Base-by-base conservation (phyloP, 371 early-diverging fungal genomes). In the Smittium mucronatum region DNA sequence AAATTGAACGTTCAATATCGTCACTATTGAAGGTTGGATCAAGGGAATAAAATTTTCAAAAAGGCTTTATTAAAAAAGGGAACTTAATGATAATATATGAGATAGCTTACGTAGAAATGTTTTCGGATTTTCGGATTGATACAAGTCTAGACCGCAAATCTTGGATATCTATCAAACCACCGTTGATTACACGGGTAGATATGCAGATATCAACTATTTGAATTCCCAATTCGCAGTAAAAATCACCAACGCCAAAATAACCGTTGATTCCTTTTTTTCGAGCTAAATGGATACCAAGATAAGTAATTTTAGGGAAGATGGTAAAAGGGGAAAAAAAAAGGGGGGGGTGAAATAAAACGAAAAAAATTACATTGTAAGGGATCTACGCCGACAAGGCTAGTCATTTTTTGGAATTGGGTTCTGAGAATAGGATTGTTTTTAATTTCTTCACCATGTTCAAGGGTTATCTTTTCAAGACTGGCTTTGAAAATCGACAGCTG, bases 201-300 rank as follows among this genome's bases (percentile, higher is more conserved):
- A 95, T 81, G 70, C 96, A 98, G 0, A 88, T 84, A 70, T 94
- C 94, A 32, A 91, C 88, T 58, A 94, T 88, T 73, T 94, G 95
- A 28, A 97, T 87, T 0, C 89, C 93, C 2, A 97, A 82, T 66
- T 96, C 96, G 73, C 93, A 95, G 77, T 98, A 98, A 78, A 96
- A 98, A 75, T 97, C 97, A n/a, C 97, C 94, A 0, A 95, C 88
- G 0, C 98, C 97, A 2, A 97, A 80, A 28, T 95, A 76, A 69
- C 93, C 94, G 0, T 92, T 87, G 94, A 95, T 94, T 72, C 92
- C 91, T 32, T 95, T 93, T 77, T 97, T 97, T 72, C 92, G 92
- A 30, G 95, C 92, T 69, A 69, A 5, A n/a, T 58, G 58, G 90
- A 57, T 58, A 33, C 15, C 2, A 34, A n/a, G n/a, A n/a, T n/a